Evolutionary conservation across 345 rosid genomes (phyloP), one percentile per base, ranked within the genome.

Genomic region (Moricandia moricandioides): DNA sequence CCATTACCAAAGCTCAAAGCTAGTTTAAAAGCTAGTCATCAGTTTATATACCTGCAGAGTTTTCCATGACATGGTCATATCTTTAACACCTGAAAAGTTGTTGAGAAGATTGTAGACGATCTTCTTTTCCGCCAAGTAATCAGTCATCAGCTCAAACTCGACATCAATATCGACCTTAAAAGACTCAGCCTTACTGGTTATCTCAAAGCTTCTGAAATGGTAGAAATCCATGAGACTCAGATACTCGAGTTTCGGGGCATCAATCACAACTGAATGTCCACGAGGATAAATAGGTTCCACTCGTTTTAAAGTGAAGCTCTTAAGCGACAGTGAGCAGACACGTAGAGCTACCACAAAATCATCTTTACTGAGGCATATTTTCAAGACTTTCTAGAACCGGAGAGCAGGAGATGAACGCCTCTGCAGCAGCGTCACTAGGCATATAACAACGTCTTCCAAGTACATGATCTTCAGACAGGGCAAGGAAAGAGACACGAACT

Each of bases 171-270:
- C 65, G 43, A 59, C 58, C 57, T 59, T 70, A 8, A 43, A 55
- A 43, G 43, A 70, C 13, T 16, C 58, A 59, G 58, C 21, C 74
- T 43, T 43, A 29, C 30, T 59, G 43, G 10, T 70, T 27, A 70
- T 59, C 4, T 16, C 13, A 17, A 70, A 70, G 31, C 31, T 59
- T 43, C 18, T 31, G 21, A 40, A 30, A 0, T 59, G 13, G 65
- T 30, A 29, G 57, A 11, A 30, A 10, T 58, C 66, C 4, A 11
- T 4, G 43, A 70, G 66, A 43, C 31, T 59, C 43, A 70, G 31
- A 60, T 59, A 43, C 57, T 29, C n/a, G 10, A 70, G 74, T 0
- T 29, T 70, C 3, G 74, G 67, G 18, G 58, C 8, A 59, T 70
- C 45, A 7, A 70, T 60, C 31, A 43, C 17, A 70, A 59, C 45